phyloP scores from a whole-genome alignment of 345 rosid species.

The Lagerstroemia speciosa region DNA sequence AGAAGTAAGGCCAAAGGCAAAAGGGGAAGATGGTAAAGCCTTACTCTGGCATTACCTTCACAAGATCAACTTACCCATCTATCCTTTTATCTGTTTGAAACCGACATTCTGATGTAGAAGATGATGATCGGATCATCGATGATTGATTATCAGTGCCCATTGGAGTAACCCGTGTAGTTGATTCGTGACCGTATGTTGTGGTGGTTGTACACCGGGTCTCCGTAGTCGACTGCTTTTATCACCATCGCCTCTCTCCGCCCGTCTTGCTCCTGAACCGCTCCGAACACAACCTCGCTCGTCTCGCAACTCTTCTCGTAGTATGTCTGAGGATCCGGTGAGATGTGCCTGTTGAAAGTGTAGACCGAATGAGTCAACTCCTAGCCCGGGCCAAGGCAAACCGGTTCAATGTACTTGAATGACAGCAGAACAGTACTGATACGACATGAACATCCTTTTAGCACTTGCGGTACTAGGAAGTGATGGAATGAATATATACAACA shows the following conservation, averaged over 20 bases:
- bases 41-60: neutral
- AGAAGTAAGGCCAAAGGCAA: constrained; percentile 1
- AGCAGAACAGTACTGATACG: neutral
- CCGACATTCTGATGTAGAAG: neutral
- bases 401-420: neutral
- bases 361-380: neutral
- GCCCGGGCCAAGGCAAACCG: neutral
- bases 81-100: too few species aligned
- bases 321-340: constrained; percentile 36
- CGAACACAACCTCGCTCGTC: constrained; percentile 80
- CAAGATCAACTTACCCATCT: neutral
- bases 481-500: neutral
- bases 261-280: constrained; percentile 86
- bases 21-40: constrained; percentile 4
- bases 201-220: constrained; percentile 43
- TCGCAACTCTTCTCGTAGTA: constrained; percentile 66
- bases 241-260: constrained; percentile 84
- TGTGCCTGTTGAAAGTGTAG: constrained; percentile 16
- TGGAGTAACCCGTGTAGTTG: constrained; percentile 48
- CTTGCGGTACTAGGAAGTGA: too few species aligned
- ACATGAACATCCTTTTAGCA: neutral
- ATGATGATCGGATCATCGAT: neutral
- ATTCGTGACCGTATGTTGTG: constrained; percentile 58
- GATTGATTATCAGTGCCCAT: constrained; percentile 2
- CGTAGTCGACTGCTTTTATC: constrained; percentile 85